A percentile compares a stretch with the other conserved stretches of the same genome.
These are phyloP conservation scores for Cyberlindnera maritima DNA, from an alignment of 805 yeast genomes.

Conservation along the genomic window DNA sequence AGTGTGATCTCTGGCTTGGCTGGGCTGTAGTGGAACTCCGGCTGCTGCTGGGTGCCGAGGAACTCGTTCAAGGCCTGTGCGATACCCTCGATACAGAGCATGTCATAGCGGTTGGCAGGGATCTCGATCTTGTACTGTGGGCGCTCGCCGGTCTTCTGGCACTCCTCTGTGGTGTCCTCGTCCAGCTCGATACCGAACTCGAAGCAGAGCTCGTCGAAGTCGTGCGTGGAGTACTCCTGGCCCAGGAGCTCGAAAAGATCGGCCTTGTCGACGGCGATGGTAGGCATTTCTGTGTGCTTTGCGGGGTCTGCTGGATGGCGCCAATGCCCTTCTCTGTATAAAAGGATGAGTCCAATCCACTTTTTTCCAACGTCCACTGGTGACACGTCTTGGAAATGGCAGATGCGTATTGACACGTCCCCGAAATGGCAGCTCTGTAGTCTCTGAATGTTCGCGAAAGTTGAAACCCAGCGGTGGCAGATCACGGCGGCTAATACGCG, in stretches of 20 bases:
- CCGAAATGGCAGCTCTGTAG: no score
- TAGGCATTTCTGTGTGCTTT: slow-evolving; percentile 70
- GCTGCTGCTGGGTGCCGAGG: slow-evolving; percentile 64
- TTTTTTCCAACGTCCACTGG: no score
- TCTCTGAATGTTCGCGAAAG: no score
- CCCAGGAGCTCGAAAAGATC: slow-evolving; percentile 85
- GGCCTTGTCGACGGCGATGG: slow-evolving; percentile 91
- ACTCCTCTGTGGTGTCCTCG: slow-evolving; percentile 86
- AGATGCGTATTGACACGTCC: no score
- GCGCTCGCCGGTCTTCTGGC: slow-evolving; percentile 72
- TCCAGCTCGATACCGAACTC: slow-evolving; percentile 97
- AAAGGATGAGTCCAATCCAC: background rate
- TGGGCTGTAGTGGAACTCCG: slow-evolving; percentile 62
- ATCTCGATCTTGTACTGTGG: slow-evolving; percentile 97
- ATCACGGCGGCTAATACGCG: background rate
- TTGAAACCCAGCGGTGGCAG: no score
- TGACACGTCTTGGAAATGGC: no score
- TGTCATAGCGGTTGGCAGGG: slow-evolving; percentile 97
- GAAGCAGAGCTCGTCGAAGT: slow-evolving; percentile 95
- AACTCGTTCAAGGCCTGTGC: slow-evolving; percentile 92
- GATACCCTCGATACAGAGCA: slow-evolving; percentile 97
- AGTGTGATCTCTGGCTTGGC: slow-evolving; percentile 60
- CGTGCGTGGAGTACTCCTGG: slow-evolving; percentile 70
- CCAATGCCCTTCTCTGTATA: no score
- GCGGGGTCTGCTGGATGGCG: no score